phyloP scores from a whole-genome alignment of 75 land plant species.

The Isoetes taiwanensis region DNA sequence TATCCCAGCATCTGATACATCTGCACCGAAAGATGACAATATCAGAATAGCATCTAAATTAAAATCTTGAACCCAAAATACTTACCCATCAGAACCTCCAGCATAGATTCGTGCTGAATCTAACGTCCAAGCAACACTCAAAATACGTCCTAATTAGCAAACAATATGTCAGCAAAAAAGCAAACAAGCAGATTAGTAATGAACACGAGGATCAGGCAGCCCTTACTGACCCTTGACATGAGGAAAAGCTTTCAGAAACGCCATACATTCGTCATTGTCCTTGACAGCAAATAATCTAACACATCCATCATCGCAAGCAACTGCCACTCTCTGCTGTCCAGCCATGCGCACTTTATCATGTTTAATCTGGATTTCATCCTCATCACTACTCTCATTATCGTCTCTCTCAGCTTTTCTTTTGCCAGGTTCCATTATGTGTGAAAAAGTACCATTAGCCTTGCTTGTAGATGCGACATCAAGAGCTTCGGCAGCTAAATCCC shows the following conservation, averaged over 20 bases:
- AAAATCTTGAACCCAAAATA: background rate
- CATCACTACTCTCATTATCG: constrained; percentile 9
- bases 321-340: constrained; percentile 34
- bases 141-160: constrained; percentile 45
- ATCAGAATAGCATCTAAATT: background rate
- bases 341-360: constrained; percentile 6
- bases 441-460: constrained; percentile 18
- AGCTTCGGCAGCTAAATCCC: constrained; percentile 81
- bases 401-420: constrained; percentile 31
- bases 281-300: constrained; percentile 45
- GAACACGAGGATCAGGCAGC: background rate
- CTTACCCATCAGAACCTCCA: constrained; percentile 98
- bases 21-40: constrained; percentile 24
- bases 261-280: constrained; percentile 31
- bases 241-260: constrained; percentile 55
- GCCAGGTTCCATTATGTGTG: background rate
- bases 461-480: background rate
- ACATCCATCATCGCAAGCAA: constrained; percentile 97
- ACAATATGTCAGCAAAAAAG: background rate
- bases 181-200: background rate
- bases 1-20: constrained; percentile 90
- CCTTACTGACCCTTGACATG: constrained; percentile 76
- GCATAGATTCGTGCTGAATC: constrained; percentile 47
- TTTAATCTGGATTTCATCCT: constrained; percentile 10
- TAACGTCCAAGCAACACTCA: constrained; percentile 80